These are phyloP conservation scores for Bolboschoenoplectus hybrid DNA, from an alignment of 202 grass and related monocot genomes.

Conservation along the genomic window DNA sequence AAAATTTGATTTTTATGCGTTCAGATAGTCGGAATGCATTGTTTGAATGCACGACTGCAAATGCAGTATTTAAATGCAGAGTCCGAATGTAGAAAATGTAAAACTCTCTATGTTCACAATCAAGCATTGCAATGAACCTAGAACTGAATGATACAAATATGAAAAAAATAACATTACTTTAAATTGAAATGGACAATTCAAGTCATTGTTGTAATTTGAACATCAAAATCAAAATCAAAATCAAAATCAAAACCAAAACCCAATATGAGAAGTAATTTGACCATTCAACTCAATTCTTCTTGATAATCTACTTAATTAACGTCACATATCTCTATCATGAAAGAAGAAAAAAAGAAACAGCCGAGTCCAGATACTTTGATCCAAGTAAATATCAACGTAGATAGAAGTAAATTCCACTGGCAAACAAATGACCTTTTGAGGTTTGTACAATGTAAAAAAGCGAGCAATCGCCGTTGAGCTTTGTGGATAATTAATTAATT, in stretches of 20 bases:
- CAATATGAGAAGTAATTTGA: background rate
- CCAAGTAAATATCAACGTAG: background rate
- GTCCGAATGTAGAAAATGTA: too few species aligned
- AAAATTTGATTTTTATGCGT: too few species aligned
- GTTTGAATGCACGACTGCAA: too few species aligned
- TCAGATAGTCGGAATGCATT: too few species aligned
- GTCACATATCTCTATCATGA: background rate
- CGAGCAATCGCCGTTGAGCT: background rate
- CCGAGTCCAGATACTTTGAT: conserved; percentile 2
- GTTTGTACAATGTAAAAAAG: background rate
- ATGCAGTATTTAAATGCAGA: too few species aligned
- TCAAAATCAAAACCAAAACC: background rate
- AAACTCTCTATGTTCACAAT: too few species aligned
- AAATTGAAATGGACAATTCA: background rate
- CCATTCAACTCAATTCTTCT: background rate
- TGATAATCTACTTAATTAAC: too few species aligned
- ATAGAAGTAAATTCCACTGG: background rate
- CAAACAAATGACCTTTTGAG: background rate
- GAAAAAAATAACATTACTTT: too few species aligned
- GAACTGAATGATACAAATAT: too few species aligned
- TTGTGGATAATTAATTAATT: background rate
- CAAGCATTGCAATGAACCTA: too few species aligned
- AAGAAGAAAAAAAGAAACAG: background rate
- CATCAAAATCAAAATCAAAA: conserved; percentile 10
- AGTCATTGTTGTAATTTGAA: background rate